Evolutionary conservation across 345 rosid genomes (phyloP), one percentile per base, ranked within the genome.

Genomic region (Brassica cretica): DNA sequence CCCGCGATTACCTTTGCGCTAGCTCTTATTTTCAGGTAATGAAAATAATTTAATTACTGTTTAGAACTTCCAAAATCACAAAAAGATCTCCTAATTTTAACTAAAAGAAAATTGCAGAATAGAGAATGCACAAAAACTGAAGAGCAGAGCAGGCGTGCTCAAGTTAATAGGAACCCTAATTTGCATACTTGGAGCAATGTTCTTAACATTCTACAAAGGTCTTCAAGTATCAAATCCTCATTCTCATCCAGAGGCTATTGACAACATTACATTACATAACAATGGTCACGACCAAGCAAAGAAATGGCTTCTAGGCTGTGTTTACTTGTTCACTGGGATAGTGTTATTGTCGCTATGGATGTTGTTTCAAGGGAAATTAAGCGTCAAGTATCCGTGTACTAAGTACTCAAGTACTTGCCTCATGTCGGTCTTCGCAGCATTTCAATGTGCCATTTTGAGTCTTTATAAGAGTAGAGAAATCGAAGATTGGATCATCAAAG

Each of bases 1-100:
- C 90, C 97, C 19, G 94, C 87, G 2, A 19, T 84, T 64, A 89
- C 97, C 32, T 89, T 91, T 72, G 68, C 89, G 3, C 77, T 88
- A 80, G 91, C 94, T 72, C 78, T 91, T 24, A 70, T 91, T 55
- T 85, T 86, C 73, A 75, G 93, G 94, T 60, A 69, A 16, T 11
- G 37, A 59, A 61, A 46, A 37, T 72, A 58, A 51, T 44, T 33
- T 21, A 49, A 37, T 51, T 21, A 33, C 8, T 61, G 46, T 19
- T 76, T 21, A 30, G 21, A 25, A 56, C 35, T 12, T 32, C 44
- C 1, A 29, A 41, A 16, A 27, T 29, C 15, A 18, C 21, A 25
- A 29, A 1, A 16, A 37, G 9, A 0, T 70, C 19, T 70, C 16
- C 37, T 60, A 25, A 9, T 24, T 15, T 19, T 66, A 19, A 66